A percentile compares a stretch with the other conserved stretches of the same genome.
These are phyloP conservation scores for Mytilinidion resinicola DNA, from an alignment of 495 filamentous ascomycete species.

Conservation along the genomic window DNA sequence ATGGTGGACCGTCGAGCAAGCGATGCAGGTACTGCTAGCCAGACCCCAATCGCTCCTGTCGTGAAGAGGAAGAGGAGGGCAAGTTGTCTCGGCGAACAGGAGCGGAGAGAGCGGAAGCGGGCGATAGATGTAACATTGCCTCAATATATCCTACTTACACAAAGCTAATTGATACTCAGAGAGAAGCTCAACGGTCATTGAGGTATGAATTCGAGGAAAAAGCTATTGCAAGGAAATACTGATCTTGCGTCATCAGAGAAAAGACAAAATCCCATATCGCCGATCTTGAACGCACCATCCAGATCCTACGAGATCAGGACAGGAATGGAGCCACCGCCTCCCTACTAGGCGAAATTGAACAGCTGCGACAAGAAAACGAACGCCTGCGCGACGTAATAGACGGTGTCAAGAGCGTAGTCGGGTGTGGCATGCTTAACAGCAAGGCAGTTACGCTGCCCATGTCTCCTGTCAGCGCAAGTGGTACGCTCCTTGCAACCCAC, in stretches of 20 bases:
- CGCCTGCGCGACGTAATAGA: constrained; percentile 23
- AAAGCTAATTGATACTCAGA: neutral
- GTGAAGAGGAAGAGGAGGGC: constrained; percentile 19
- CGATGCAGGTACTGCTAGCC: constrained; percentile 9
- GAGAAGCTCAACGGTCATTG: constrained; percentile 21
- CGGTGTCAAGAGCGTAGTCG: constrained; percentile 21
- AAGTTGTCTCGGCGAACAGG: constrained; percentile 23
- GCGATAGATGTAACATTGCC: constrained; percentile 9
- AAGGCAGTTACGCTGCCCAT: neutral
- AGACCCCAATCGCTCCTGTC: constrained; percentile 14
- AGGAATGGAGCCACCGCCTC: constrained; percentile 20
- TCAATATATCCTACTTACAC: too few species aligned
- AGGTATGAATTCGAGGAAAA: neutral
- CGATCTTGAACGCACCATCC: constrained; percentile 22
- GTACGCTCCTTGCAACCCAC: neutral
- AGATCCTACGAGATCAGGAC: constrained; percentile 24
- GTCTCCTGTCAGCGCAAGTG: neutral
- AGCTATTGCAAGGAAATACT: too few species aligned
- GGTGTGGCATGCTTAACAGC: constrained; percentile 1
- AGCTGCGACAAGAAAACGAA: constrained; percentile 19
- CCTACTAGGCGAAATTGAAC: constrained; percentile 17
- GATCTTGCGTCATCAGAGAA: constrained; percentile 1
- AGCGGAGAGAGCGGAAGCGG: constrained; percentile 22
- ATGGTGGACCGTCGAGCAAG: constrained; percentile 22
- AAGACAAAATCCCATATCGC: constrained; percentile 26